These are phyloP conservation scores for Grammothele lineata DNA, from an alignment of 768 basidiomycete genomes.

Conservation along the genomic window DNA sequence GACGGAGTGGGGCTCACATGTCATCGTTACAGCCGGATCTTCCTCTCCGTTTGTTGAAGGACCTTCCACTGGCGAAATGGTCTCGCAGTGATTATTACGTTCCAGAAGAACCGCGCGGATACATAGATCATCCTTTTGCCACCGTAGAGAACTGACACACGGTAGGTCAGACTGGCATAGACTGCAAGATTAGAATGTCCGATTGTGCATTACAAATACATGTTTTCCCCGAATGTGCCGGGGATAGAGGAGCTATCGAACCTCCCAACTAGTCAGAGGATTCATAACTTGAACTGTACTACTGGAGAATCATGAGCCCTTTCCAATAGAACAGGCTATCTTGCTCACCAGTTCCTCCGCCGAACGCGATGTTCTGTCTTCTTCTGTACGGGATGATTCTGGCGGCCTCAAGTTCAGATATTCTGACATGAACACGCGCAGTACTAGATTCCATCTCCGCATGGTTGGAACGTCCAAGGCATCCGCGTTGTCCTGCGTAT, in stretches of 20 bases:
- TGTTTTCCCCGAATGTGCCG: too few relatives aligned
- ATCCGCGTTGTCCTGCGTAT: slow-evolving; percentile 76
- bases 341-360: slow-evolving; percentile 24
- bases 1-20: not conserved
- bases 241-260: too few relatives aligned
- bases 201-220: too few relatives aligned
- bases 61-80: slow-evolving; percentile 1
- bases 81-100: slow-evolving; percentile 27
- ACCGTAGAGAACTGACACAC: too few relatives aligned
- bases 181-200: too few relatives aligned
- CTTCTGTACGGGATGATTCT: not conserved
- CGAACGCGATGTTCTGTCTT: not conserved
- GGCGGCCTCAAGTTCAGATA: slow-evolving; percentile 72
- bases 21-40: slow-evolving; percentile 22
- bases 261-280: too few relatives aligned
- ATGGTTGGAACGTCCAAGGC: slow-evolving; percentile 83
- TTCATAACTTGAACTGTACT: too few relatives aligned
- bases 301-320: slow-evolving; percentile 7
- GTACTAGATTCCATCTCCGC: slow-evolving; percentile 83
- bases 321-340: not conserved
- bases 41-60: slow-evolving; percentile 5
- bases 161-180: too few relatives aligned
- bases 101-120: slow-evolving; percentile 29
- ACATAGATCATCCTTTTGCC: slow-evolving; percentile 1
- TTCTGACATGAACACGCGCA: slow-evolving; percentile 86